Base-by-base conservation (phyloP, 2,329 filamentous ascomycete genomes). In the Cytospora piceicola region DNA sequence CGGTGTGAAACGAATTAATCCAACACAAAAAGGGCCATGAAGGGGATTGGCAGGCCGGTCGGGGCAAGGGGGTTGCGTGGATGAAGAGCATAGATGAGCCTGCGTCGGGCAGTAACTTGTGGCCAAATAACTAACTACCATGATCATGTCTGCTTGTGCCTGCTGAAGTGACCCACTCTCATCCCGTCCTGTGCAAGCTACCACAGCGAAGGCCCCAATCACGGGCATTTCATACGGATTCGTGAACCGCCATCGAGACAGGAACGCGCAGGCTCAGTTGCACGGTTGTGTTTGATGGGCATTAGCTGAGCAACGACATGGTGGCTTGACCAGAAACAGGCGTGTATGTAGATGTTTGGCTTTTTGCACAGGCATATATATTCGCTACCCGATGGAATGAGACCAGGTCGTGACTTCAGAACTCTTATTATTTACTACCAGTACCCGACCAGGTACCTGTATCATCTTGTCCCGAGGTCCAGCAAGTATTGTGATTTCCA, bases 21-120 rank as follows among this genome's bases (percentile, higher is more conserved):
- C 61, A 58, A 62, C 51, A 36, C 51, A 36, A 49, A 67, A 61
- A 64, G 58, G 61, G 57, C 57, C 58, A 22, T 62, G 49, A 58
- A 34, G 34, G 34, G 30, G 29, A 29, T 7, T 22, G 24, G 46
- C 29, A 32, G 49, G 30, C 22, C 22, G 46, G 46, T 12, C 2
- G 46, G 46, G 46, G 46, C n/a, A 9, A 2, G 39, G 32, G 32
- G 39, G 36, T 11, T 15, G 11, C 5, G 46, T 42, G 22, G 58
- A 24, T 22, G 30, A 30, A 22, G 49, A 30, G 34, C 53, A 54
- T 54, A 61, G 58, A 61, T 61, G 14, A 54, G 34, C 29, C 59
- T 54, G 34, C 64, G 15, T 34, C 32, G 54, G 20, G 61, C 51
- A 63, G 58, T 49, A 49, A 49, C 46, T 49, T 49, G 46, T 49